Evolutionary conservation across 139 green algal genomes (phyloP), one percentile per base, ranked within the genome.

Genomic region (Choricystis sp.): DNA sequence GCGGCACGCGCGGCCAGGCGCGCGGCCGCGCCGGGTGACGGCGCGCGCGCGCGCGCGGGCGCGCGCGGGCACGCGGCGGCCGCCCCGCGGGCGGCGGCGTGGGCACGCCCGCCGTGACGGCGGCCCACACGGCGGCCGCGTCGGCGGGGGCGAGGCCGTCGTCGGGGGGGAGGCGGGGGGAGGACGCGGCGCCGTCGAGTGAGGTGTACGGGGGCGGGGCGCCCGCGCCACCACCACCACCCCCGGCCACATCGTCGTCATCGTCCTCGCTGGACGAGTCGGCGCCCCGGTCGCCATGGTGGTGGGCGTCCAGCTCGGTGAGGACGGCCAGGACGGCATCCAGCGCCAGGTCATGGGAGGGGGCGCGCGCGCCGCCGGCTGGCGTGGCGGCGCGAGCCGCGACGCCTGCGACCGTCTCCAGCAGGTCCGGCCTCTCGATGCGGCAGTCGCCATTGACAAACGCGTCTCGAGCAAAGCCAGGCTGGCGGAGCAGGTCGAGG

Each of bases 371-470:
- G 28, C 76, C 76, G 66, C 90, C 89, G 4, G 81, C 79, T 0
- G 86, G 86, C 62, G 92, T 90, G 4, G 89, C 86, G 0, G 83
- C 88, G 65, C 86, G 88, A 49, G 78, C 86, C 29, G 93, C 69
- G 62, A 93, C 75, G 4, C 69, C 71, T 29, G 72, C 84, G 19
- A 94, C 71, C 52, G 84, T 56, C 68, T 90, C 87, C 66, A 96
- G 95, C 26, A 94, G 73, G 76, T 97, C 92, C 59, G 58, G 56
- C 28, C 72, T 71, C 63, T 84, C 75, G 21, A 89, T 71, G 56
- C 73, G 68, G 76, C 86, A 96, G 78, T 98, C 92, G 64, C 88
- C 83, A 62, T 96, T 96, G 57, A 86, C 74, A 68, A 88, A 98
- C 9, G 85, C 76, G 29, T 92, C 83, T 26, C 80, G 73, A 31